These are phyloP conservation scores for Nicotiana rustica DNA, from an alignment of 305 asterid genomes.

Conservation along the genomic window DNA sequence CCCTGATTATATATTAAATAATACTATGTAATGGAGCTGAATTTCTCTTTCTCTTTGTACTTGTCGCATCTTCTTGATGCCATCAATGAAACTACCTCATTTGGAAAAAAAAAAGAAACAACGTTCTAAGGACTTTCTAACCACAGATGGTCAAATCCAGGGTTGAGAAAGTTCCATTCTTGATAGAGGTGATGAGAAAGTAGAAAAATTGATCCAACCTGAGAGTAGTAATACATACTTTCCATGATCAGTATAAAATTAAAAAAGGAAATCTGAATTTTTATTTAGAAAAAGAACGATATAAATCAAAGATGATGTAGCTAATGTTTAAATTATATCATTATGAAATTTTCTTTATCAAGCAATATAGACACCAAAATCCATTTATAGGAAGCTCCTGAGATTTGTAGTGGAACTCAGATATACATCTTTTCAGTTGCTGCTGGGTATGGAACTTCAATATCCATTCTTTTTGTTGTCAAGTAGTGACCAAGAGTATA, in stretches of 20 bases:
- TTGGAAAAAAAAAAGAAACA: not conserved
- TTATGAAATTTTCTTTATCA: not conserved
- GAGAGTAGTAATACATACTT: not conserved
- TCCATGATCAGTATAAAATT: not conserved
- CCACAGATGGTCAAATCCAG: not conserved
- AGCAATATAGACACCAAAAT: not conserved
- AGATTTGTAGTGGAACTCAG: conserved; percentile 25
- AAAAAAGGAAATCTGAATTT: conserved; percentile 15
- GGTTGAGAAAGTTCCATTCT: conserved; percentile 8
- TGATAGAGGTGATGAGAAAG: conserved; percentile 8
- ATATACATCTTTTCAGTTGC: not conserved
- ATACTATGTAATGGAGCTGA: too few relatives aligned
- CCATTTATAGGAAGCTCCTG: conserved; percentile 19
- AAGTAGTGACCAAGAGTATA: conserved; percentile 12
- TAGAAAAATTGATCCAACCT: conserved; percentile 1
- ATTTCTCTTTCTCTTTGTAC: too few relatives aligned
- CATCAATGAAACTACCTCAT: too few relatives aligned
- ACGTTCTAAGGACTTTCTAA: not conserved
- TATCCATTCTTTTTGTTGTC: not conserved
- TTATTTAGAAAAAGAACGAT: conserved; percentile 17
- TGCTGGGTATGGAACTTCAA: not conserved
- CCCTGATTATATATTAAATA: too few relatives aligned
- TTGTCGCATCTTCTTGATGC: too few relatives aligned
- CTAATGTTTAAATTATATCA: not conserved
- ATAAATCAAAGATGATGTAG: conserved; percentile 1